Conservation (phyloP, 108 stramenopile genomes). For the Ochromonas danica region DNA sequence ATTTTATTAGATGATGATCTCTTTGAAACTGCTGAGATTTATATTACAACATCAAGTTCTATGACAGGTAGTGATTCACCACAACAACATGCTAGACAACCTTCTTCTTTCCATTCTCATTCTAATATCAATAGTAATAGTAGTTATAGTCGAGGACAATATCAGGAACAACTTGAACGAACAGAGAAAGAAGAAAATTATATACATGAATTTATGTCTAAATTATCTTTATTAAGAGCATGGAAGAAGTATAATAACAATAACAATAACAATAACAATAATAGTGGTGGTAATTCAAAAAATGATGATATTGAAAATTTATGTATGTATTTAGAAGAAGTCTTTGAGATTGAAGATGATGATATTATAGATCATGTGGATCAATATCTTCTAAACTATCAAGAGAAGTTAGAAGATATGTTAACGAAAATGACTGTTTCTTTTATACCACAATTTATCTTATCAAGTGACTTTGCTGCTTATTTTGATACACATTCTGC, state of each 20-base stretch:
- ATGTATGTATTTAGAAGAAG: background rate
- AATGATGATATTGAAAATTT: conserved; percentile 8
- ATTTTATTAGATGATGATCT: background rate
- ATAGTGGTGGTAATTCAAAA: too few relatives aligned
- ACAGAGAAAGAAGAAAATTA: background rate
- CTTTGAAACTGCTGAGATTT: conserved; percentile 2
- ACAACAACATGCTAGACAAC: too few relatives aligned
- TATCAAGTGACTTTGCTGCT: background rate
- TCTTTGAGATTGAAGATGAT: background rate
- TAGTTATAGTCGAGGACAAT: background rate
- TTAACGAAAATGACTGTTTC: background rate
- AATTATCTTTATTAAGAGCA: background rate
- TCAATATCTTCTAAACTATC: background rate
- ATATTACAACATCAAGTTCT: background rate
- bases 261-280: too few relatives aligned
- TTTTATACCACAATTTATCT: conserved; percentile 3
- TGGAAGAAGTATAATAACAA: background rate
- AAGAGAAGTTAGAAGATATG: background rate
- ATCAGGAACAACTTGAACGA: background rate
- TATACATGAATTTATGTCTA: background rate
- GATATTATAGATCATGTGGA: background rate
- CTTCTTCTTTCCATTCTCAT: background rate
- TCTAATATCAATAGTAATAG: background rate
- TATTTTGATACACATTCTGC: conserved; percentile 1
- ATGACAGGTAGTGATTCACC: background rate